Evolutionary conservation across 2,329 filamentous ascomycete species (phyloP), one percentile per base, ranked within the genome.

Genomic region (Fonsecaea pugnacius): DNA sequence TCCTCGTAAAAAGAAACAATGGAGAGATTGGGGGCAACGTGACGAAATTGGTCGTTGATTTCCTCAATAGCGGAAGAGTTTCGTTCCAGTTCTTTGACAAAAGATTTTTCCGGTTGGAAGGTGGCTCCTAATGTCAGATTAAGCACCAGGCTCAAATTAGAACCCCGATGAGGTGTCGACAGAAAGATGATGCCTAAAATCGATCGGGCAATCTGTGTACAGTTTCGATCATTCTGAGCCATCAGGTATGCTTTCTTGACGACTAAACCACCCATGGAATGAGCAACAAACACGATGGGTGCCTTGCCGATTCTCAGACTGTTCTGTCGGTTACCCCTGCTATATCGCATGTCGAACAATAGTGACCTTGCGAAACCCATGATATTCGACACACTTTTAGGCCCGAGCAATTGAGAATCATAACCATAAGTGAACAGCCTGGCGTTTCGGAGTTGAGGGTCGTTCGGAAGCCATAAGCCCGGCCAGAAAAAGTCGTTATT

Each of bases 1-100:
- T 78, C 81, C 65, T 83, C 82, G 67, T 81, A 82, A 67, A 83
- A 83, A 0, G 80, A 83, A 69, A 75, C 74, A 4, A 83, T 70
- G 1, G 73, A 67, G 1, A 82, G 64, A 18, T 72, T 70, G 3
- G 71, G 66, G 0, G 75, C 75, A 63, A 77, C 69, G 54, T 80
- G 75, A 0, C 77, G 76, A 65, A 83, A 84, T 33, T 76, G 69
- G 2, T 82, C 78, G 67, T 83, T 83, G 60, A 83, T 75, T 2
- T 75, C 70, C 51, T 75, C 67, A 8, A 82, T 58, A 0, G 74
- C 64, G 4, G 65, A 61, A 3, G 80, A 79, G 56, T 75, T 75
- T 8, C 70, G 70, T 10, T 70, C 69, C 2, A 83, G 68, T 30
- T 83, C 78, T 0, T 68, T 62, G 6, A 83, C 72, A 36, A 27